A percentile compares a stretch with the other conserved stretches of the same genome.
Evolutionary conservation across 2,329 filamentous ascomycete genomes (phyloP).

Genomic region (Phialophora macrospora): DNA sequence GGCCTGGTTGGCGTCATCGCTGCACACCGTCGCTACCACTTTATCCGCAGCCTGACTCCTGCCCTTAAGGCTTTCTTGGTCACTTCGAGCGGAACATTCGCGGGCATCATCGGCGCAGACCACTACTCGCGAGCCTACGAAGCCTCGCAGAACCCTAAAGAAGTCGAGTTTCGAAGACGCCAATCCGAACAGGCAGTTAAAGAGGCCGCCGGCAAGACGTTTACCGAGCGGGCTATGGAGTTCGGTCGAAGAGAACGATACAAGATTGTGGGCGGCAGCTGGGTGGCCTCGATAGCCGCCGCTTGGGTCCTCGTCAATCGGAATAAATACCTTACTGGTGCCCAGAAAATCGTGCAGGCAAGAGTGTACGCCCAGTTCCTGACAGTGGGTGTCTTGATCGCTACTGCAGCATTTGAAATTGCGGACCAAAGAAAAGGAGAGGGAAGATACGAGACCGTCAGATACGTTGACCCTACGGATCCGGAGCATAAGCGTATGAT

Average conservation of each 20-base stretch:
- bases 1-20: conserved; percentile 71
- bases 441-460: conserved; percentile 71
- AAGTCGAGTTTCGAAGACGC: conserved; percentile 67
- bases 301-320: conserved; percentile 77
- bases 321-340: conserved; percentile 72
- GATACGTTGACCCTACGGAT: conserved; percentile 78
- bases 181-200: conserved; percentile 62
- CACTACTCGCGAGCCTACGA: conserved; percentile 73
- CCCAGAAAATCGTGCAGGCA: conserved; percentile 91
- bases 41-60: conserved; percentile 79
- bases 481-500: conserved; percentile 81
- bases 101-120: conserved; percentile 87
- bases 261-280: conserved; percentile 79
- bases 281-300: conserved; percentile 78
- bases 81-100: conserved; percentile 79
- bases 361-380: conserved; percentile 92
- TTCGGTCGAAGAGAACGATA: conserved; percentile 85
- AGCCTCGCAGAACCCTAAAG: conserved; percentile 68
- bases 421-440: conserved; percentile 74
- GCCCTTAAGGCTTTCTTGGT: conserved; percentile 92
- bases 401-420: conserved; percentile 81
- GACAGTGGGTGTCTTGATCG: conserved; percentile 81
- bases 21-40: conserved; percentile 72
- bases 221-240: conserved; percentile 65
- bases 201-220: conserved; percentile 60